Evolutionary conservation across 768 basidiomycete genomes (phyloP).

Genomic region (Phanerochaete carnosa): DNA sequence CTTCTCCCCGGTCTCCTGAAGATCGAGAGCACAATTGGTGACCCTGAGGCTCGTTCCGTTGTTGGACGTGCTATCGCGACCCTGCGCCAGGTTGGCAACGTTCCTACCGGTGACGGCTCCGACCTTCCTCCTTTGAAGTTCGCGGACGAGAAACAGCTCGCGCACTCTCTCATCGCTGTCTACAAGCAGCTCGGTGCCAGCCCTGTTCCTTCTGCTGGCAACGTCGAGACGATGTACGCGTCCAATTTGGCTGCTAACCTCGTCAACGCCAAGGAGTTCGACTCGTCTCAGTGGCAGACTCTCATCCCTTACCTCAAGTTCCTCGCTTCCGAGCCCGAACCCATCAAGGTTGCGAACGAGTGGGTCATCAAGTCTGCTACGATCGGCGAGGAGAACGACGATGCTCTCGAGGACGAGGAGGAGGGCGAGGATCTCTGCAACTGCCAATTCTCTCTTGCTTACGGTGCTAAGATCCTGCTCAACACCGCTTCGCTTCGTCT

Average conservation of each 20-base stretch:
- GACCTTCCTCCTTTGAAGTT: conserved; percentile 84
- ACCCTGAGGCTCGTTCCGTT: conserved; percentile 96
- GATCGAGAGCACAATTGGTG: conserved; percentile 91
- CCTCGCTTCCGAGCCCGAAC: conserved; percentile 60
- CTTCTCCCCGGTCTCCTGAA: conserved; percentile 94
- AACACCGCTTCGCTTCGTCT: conserved; percentile 96
- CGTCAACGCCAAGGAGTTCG: conserved; percentile 89
- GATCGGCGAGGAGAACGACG: conserved; percentile 65
- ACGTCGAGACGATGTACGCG: conserved; percentile 64
- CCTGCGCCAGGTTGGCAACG: conserved; percentile 91
- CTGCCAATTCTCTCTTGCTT: conserved; percentile 98
- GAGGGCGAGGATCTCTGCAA: conserved; percentile 99
- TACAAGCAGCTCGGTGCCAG: conserved; percentile 81
- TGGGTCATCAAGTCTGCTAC: conserved; percentile 90
- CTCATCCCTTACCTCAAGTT: conserved; percentile 76
- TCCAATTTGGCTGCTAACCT: conserved; percentile 81
- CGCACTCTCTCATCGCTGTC: conserved; percentile 62
- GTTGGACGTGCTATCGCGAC: conserved; percentile 91
- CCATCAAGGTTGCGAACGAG: conserved; percentile 67
- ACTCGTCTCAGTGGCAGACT: conserved; percentile 83
- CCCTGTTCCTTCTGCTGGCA: conserved; percentile 52
- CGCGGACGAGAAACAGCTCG: conserved; percentile 65
- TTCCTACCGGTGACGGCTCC: conserved; percentile 87
- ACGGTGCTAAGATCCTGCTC: conserved; percentile 97
- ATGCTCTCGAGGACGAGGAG: conserved; percentile 86